These are phyloP conservation scores for Leersia perrieri DNA, from an alignment of 176 grass and related monocot genomes.

Conservation along the genomic window DNA sequence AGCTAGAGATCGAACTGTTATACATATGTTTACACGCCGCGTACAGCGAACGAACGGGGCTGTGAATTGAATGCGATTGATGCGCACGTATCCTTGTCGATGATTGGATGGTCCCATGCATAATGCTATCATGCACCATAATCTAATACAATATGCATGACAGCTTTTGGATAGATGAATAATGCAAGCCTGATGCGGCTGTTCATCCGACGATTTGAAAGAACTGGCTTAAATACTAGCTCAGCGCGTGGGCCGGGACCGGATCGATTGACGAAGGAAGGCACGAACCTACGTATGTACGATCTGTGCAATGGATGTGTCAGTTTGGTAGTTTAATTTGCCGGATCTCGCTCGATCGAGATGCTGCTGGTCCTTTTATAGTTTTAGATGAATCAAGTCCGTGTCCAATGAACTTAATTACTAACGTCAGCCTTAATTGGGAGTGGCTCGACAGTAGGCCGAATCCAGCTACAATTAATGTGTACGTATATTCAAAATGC, in stretches of 20 bases:
- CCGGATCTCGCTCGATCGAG: background rate
- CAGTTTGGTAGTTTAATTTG: background rate
- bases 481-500: background rate
- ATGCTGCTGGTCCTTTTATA: background rate
- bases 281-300: background rate
- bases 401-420: background rate
- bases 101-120: slow-evolving; percentile 21
- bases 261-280: background rate
- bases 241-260: background rate
- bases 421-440: background rate
- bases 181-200: background rate
- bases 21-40: background rate
- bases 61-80: background rate
- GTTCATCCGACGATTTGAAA: slow-evolving; percentile 21
- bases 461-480: background rate
- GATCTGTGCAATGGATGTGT: background rate
- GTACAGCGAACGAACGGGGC: background rate
- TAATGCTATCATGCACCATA: background rate
- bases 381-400: background rate
- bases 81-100: background rate
- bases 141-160: too few relatives aligned
- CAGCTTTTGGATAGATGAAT: background rate
- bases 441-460: background rate
- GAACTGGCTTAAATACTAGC: background rate
- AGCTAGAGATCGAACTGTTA: background rate